These are phyloP conservation scores for Diddensiella santjacobensis DNA, from an alignment of 805 yeast species.

Conservation along the genomic window DNA sequence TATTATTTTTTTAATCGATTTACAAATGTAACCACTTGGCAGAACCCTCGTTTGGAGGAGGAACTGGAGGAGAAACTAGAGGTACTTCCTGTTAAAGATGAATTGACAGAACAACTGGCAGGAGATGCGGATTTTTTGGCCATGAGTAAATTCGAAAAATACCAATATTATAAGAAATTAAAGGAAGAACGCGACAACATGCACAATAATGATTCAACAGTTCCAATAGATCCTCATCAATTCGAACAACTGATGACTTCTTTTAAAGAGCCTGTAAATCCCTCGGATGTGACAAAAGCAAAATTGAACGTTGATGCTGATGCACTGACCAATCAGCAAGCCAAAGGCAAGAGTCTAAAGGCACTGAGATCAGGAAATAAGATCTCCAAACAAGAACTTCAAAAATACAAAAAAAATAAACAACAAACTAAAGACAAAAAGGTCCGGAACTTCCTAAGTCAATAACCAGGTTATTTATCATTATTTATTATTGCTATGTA, in stretches of 20 bases:
- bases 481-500: constrained; percentile 3
- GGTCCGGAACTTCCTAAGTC: constrained; percentile 4
- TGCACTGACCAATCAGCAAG: constrained; percentile 14
- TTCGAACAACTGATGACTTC: constrained; percentile 1
- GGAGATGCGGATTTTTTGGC: constrained; percentile 13
- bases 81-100: constrained; percentile 3
- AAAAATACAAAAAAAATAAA: constrained; percentile 19
- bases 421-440: constrained; percentile 25
- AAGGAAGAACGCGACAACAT: constrained; percentile 4
- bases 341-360: constrained; percentile 19
- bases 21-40: constrained; percentile 28
- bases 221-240: neutral
- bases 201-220: neutral
- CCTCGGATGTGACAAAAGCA: neutral
- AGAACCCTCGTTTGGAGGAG: constrained; percentile 21
- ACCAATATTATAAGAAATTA: constrained; percentile 12
- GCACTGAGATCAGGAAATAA: constrained; percentile 21
- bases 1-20: constrained; percentile 27
- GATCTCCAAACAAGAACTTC: constrained; percentile 23
- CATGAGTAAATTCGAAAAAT: constrained; percentile 14
- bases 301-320: neutral
- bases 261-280: constrained; percentile 1
- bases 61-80: constrained; percentile 4
- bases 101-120: constrained; percentile 6
- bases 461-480: neutral